Evolutionary conservation across 1,139 yeast genomes (phyloP), one percentile per base, ranked within the genome.

Genomic region (Pneumocystis sp.): DNA sequence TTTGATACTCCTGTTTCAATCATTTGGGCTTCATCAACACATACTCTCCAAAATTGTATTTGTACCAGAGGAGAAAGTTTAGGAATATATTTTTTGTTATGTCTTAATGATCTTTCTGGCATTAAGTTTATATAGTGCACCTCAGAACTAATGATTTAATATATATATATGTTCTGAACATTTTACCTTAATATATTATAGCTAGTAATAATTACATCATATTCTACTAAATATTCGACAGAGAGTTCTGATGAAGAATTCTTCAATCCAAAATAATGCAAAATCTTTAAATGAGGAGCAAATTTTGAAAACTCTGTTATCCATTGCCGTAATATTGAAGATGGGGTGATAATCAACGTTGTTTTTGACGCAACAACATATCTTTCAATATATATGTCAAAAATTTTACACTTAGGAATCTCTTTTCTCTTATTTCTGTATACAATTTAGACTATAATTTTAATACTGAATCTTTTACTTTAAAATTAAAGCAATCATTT

Each of bases 21-120:
- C 93, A 90, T 88, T 75, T 93, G 98, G 0, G 89, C 97, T 74
- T 93, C 98, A 76, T 93, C 98, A 56, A 91, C 76, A 0, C 91
- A 82, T 1, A 93, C 87, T 67, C 98, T 79, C 90, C 95, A 88
- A 74, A 91, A 93, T 70, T 91, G 90, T n/a, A 86, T 75, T 61
- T 87, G 77, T 77, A 90, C 87, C 31, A 93, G 76, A 0, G 97
- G 97, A 0, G 96, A 87, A 15, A 89, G 70, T 74, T 73, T 69
- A 17, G 42, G 59, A 59, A 59, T 59, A 74, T 76, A 5, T 75
- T 74, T 67, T 89, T 77, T 17, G 83, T 82, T 2, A 83, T 81
- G 60, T 34, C 72, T 63, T 66, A 71, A 61, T 57, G 65, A 63
- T 68, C 87, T 80, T 57, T 79, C 77, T 35, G 82, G 78, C 0